phyloP scores from a whole-genome alignment of 768 basidiomycete genomes.

The Podaxis rugospora region DNA sequence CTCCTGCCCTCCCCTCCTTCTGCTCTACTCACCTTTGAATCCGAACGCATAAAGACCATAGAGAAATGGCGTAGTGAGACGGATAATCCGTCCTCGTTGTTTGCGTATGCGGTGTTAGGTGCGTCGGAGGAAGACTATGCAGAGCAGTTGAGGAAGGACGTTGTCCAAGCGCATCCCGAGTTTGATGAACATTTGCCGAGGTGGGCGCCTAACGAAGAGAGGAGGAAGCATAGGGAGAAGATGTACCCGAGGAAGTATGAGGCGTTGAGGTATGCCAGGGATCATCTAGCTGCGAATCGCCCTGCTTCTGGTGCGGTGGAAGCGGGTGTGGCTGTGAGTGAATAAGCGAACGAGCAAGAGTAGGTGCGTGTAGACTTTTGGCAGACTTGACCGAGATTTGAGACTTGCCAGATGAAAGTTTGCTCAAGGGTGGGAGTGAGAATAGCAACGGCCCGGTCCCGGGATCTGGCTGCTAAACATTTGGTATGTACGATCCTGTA shows the following conservation, averaged over 20 bases:
- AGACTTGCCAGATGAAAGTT: no score
- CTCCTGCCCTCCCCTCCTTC: conserved; percentile 32
- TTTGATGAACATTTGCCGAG: conserved; percentile 25
- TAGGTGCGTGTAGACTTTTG: no score
- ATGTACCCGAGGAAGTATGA: conserved; percentile 33
- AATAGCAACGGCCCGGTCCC: no score
- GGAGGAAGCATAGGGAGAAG: conserved; percentile 25
- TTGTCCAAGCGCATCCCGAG: conserved; percentile 25
- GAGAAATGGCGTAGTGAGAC: conserved; percentile 16
- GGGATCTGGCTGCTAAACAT: no score
- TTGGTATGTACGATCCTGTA: no score
- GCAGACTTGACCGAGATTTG: no score
- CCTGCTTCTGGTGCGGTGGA: not conserved
- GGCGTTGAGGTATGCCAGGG: conserved; percentile 25
- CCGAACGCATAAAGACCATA: conserved; percentile 26
- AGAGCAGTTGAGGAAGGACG: conserved; percentile 27
- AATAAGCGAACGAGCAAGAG: not conserved
- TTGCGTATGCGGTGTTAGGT: conserved; percentile 33
- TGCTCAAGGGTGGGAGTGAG: no score
- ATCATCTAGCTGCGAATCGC: not conserved
- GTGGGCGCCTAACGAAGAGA: conserved; percentile 28
- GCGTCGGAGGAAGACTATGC: conserved; percentile 32
- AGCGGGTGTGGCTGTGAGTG: not conserved
- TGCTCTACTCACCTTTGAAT: conserved; percentile 33
- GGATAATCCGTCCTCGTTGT: conserved; percentile 27